phyloP scores from a whole-genome alignment of 495 filamentous ascomycete genomes.

The Aspergillus sclerotiicarbonarius region DNA sequence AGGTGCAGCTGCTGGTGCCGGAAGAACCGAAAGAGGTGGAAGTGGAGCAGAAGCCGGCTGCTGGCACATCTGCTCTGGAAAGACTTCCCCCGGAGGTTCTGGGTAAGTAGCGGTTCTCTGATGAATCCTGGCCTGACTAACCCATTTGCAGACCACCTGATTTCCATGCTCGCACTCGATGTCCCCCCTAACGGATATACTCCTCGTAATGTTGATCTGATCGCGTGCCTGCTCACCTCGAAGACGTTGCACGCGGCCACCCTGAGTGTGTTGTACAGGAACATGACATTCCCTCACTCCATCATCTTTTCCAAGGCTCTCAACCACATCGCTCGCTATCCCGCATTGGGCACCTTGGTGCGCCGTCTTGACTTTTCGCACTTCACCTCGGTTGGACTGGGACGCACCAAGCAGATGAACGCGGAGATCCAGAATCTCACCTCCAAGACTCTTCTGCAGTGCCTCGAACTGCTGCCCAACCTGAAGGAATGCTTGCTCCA shows the following conservation, averaged over 20 bases:
- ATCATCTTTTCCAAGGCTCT: constrained; percentile 84
- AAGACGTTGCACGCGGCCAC: constrained; percentile 74
- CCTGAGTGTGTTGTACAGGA: constrained; percentile 72
- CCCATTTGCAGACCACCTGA: constrained; percentile 60
- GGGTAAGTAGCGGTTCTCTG: constrained; percentile 51
- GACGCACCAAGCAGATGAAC: constrained; percentile 77
- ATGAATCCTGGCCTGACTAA: constrained; percentile 1
- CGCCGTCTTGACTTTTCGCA: constrained; percentile 83
- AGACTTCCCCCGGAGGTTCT: constrained; percentile 68
- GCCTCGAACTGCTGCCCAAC: constrained; percentile 71
- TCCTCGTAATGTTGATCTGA: constrained; percentile 77
- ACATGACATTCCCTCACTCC: constrained; percentile 86
- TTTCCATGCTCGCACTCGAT: constrained; percentile 71
- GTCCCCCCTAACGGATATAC: constrained; percentile 74
- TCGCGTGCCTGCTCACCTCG: constrained; percentile 74
- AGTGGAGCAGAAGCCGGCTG: constrained; percentile 7
- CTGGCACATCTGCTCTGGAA: constrained; percentile 54
- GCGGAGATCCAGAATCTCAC: constrained; percentile 79
- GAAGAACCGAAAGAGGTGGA: constrained; percentile 16
- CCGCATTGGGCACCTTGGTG: constrained; percentile 73
- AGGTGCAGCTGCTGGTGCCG: constrained; percentile 23
- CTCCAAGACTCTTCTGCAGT: constrained; percentile 69
- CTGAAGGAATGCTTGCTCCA: constrained; percentile 79
- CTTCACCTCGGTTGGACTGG: constrained; percentile 80
- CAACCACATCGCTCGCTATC: constrained; percentile 64